These are phyloP conservation scores for Sapria himalayana DNA, from an alignment of 345 rosid species.

Conservation along the genomic window DNA sequence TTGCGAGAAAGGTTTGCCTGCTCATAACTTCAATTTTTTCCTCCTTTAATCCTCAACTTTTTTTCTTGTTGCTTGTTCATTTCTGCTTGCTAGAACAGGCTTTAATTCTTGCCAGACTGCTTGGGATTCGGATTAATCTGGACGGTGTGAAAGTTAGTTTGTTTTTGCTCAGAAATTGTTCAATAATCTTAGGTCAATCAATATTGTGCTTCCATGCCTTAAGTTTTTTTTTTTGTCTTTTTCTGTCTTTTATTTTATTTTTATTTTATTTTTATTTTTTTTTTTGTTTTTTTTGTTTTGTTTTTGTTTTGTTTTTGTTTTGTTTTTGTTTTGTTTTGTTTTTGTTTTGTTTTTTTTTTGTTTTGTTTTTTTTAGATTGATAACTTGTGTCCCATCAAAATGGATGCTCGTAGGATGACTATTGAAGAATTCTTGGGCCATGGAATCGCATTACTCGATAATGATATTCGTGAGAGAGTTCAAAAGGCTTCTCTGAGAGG, in stretches of 20 bases:
- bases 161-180: no score
- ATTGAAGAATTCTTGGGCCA: conserved; percentile 44
- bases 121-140: conserved; percentile 46
- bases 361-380: conserved; percentile 33
- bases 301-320: background rate
- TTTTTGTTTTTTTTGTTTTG: background rate
- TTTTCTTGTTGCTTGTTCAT: conserved; percentile 5
- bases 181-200: no score
- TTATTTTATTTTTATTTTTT: conserved; percentile 1
- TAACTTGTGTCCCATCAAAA: conserved; percentile 68
- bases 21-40: background rate
- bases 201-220: no score
- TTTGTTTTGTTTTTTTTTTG: conserved; percentile 4
- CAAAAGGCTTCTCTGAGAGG: conserved; percentile 46
- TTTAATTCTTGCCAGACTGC: conserved; percentile 80
- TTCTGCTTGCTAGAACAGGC: conserved; percentile 29
- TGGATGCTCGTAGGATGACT: conserved; percentile 49
- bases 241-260: background rate
- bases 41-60: no score
- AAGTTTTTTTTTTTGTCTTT: conserved; percentile 1
- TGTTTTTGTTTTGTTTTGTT: background rate
- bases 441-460: conserved; percentile 48
- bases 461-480: conserved; percentile 39
- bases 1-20: conserved; percentile 72
- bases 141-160: conserved; percentile 42